Evolutionary conservation across 2,329 filamentous ascomycete genomes (phyloP), one percentile per base, ranked within the genome.

Genomic region (Taxawa tesnikishii): DNA sequence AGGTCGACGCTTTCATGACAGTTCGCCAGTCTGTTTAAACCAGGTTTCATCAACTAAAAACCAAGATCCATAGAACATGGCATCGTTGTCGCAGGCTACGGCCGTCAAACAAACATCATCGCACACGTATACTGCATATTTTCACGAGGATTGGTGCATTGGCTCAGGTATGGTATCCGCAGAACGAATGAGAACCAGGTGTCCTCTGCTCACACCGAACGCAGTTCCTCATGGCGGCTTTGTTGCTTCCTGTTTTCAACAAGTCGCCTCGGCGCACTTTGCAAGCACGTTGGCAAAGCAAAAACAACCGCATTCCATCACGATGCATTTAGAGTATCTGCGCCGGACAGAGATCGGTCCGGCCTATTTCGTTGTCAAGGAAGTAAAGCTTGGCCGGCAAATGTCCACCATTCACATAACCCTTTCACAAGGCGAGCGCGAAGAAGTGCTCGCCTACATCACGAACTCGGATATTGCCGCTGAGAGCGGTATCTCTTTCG

Each of bases 201-300:
- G 12, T 11, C 29, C n/a, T 12, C 14, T 6, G 7, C 11, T 15
- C n/a, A 15, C 23, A 10, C n/a, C n/a, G n/a, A n/a, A n/a, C n/a
- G 21, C 46, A 77, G 79, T 83, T 9, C 77, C 78, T 5, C 75
- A 83, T 51, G 79, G 79, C 32, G 79, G 79, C 36, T 79, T 77
- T 44, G 70, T 80, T 11, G 75, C 76, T 7, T 65, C 73, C 1
- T 62, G 69, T 29, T 65, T 83, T 39, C 63, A 79, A 39, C 63
- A 65, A 33, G 70, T 75, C 12, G 72, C 72, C 15, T 55, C 58
- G 7, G 63, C 58, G 2, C 76, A 81, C 52, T 77, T 78, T 57
- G 53, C 42, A 15, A 68, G 63, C 5, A 68, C 73, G 5, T 67
- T 77, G 13, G 56, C 63, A 38, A 60, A 66, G 31, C 69, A 68